Conservation (phyloP, 2,329 filamentous ascomycete genomes). For the Fusarium sterilihyphosum region DNA sequence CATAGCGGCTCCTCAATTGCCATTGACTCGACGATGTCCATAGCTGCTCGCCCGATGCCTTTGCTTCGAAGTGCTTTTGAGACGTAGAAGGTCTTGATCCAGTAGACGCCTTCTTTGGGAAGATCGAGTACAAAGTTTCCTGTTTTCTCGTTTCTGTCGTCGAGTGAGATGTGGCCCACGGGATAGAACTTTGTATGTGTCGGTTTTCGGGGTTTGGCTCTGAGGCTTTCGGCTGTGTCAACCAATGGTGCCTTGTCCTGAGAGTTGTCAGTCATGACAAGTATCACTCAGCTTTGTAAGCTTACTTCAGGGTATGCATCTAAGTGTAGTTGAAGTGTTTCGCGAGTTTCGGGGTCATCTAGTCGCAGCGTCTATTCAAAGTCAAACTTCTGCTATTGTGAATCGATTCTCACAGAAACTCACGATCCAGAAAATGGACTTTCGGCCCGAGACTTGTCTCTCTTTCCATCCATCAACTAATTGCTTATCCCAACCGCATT, state of each 20-base stretch:
- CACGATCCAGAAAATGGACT: slow-evolving; percentile 44
- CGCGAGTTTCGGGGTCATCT: neutral
- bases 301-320: slow-evolving; percentile 26
- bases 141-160: slow-evolving; percentile 26
- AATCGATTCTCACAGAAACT: neutral
- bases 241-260: slow-evolving; percentile 25
- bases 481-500: slow-evolving; percentile 38
- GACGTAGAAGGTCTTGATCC: slow-evolving; percentile 47
- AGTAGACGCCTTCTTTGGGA: slow-evolving; percentile 34
- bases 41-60: slow-evolving; percentile 44
- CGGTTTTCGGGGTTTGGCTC: slow-evolving; percentile 23
- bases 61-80: slow-evolving; percentile 36
- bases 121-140: slow-evolving; percentile 27
- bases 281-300: accelerated
- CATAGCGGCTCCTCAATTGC: slow-evolving; percentile 38
- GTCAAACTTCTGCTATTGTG: neutral
- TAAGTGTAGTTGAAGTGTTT: slow-evolving; percentile 24
- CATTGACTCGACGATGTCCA: slow-evolving; percentile 45
- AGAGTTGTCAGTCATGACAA: accelerated
- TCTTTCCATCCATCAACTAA: slow-evolving; percentile 28
- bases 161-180: slow-evolving; percentile 41
- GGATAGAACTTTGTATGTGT: slow-evolving; percentile 28
- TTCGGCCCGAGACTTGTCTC: slow-evolving; percentile 27
- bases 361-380: slow-evolving; percentile 17
- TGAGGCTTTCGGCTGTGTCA: slow-evolving; percentile 31